Evolutionary conservation across 192 early-diverging fungal species (phyloP), one percentile per base, ranked within the genome.

Genomic region (Linnemannia zychae): DNA sequence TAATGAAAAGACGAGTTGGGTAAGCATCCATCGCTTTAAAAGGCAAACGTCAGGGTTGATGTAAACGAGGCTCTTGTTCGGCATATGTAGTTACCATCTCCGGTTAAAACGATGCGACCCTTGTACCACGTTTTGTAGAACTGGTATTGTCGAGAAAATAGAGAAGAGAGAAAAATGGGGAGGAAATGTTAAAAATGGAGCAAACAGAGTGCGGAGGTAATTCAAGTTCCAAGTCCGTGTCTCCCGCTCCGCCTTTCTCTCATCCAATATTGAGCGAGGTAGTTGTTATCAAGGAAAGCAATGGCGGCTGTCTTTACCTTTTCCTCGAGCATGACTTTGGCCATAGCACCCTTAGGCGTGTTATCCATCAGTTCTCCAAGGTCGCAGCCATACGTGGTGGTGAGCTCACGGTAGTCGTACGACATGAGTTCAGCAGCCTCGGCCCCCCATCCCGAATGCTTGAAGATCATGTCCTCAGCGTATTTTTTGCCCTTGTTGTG

Each of bases 261-360:
- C 57, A 31, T 63, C 57, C 12, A 3, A 9, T n/a, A n/a, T 22
- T 7, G 15, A 63, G 28, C 1, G 11, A 40, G 2, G 31, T 33
- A 24, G 28, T 24, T 4, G 33, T 44, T 22, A 16, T 38, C 22
- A 28, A 33, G 13, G 31, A 18, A 38, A 46, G 0, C 48, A 47
- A 17, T 34, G 4, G 34, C 46, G 46, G 3, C 24, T 36, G 1
- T 11, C 15, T 1, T 28, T 76, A 81, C 80, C 53, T 81, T 81
- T 24, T 81, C 80, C 28, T 81, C 80, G 11, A 81, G 53, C 80
- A 81, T 81, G 44, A 81, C 69, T 31, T 81, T 81, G 52, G 74
- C 67, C 67, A 81, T 81, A 13, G 53, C 20, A 0, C 48, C 74
- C n/a, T 70, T 75, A 24, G 80, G 69, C 36, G 80, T 81, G 17